Evolutionary conservation across 768 basidiomycete species (phyloP).

Genomic region (Rhodotorula kratochvilovae): DNA sequence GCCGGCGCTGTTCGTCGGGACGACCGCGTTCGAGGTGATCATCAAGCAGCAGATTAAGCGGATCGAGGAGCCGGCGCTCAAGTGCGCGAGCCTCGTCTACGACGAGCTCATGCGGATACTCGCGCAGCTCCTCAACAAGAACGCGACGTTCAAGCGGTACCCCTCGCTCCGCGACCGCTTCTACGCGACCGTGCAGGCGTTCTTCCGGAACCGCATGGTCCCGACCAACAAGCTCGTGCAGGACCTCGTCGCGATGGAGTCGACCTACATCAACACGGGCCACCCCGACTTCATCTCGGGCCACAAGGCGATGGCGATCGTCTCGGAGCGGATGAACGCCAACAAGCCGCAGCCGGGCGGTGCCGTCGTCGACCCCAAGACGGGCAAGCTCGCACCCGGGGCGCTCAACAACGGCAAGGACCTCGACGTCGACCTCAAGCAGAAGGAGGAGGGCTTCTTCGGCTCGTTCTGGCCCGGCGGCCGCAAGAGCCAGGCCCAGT

Average conservation of each 20-base stretch:
- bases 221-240: slow-evolving; percentile 91
- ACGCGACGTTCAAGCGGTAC: slow-evolving; percentile 91
- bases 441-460: slow-evolving; percentile 78
- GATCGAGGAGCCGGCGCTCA: slow-evolving; percentile 85
- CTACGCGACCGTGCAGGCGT: slow-evolving; percentile 90
- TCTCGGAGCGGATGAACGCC: slow-evolving; percentile 75
- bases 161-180: slow-evolving; percentile 95
- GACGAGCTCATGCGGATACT: slow-evolving; percentile 97
- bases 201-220: slow-evolving; percentile 88
- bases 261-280: slow-evolving; percentile 97
- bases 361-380: slow-evolving; percentile 65
- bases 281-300: slow-evolving; percentile 98
- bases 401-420: slow-evolving; percentile 89
- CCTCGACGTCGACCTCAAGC: slow-evolving; percentile 80
- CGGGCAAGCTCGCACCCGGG: slow-evolving; percentile 58
- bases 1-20: slow-evolving; percentile 92
- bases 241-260: slow-evolving; percentile 95
- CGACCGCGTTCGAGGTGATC: slow-evolving; percentile 95
- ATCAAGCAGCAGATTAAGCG: slow-evolving; percentile 99
- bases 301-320: slow-evolving; percentile 88
- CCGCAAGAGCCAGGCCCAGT: slow-evolving; percentile 44
- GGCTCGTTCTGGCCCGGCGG: slow-evolving; percentile 81
- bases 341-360: slow-evolving; percentile 60
- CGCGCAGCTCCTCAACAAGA: slow-evolving; percentile 79
- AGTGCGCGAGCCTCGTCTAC: slow-evolving; percentile 92